Percentiles rank a stretch among this genome's conserved stretches.
These are phyloP conservation scores for Durotheca rogersii DNA, from an alignment of 495 filamentous ascomycete genomes.

Conservation along the genomic window DNA sequence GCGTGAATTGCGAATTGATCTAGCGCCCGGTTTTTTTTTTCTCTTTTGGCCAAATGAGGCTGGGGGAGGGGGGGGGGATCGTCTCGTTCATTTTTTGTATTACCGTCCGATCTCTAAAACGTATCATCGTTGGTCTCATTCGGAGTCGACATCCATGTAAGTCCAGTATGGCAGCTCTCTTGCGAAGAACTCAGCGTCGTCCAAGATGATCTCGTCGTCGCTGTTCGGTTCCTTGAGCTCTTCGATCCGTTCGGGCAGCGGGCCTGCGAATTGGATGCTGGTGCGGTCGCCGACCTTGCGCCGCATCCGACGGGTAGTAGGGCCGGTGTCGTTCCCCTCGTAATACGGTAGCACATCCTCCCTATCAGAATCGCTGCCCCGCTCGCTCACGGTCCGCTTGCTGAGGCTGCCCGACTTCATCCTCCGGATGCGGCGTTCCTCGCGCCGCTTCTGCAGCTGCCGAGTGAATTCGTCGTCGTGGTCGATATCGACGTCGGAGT, in stretches of 20 bases:
- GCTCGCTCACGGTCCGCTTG: slow-evolving; percentile 55
- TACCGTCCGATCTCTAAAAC: slow-evolving; percentile 19
- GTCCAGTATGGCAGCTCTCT: slow-evolving; percentile 52
- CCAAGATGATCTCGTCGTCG: slow-evolving; percentile 49
- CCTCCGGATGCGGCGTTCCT: slow-evolving; percentile 44
- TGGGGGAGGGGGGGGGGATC: too few relatives aligned
- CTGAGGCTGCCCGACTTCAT: slow-evolving; percentile 55
- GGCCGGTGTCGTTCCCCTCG: slow-evolving; percentile 44
- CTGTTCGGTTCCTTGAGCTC: slow-evolving; percentile 54
- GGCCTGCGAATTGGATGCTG: slow-evolving; percentile 52
- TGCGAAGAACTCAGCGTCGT: slow-evolving; percentile 43
- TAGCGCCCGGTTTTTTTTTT: slow-evolving; percentile 2
- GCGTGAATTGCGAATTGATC: slow-evolving; percentile 1
- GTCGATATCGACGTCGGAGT: slow-evolving; percentile 44
- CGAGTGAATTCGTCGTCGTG: slow-evolving; percentile 42
- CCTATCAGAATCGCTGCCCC: slow-evolving; percentile 54
- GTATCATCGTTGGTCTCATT: slow-evolving; percentile 32
- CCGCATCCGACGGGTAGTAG: slow-evolving; percentile 49
- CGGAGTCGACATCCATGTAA: slow-evolving; percentile 51
- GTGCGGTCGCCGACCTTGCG: slow-evolving; percentile 49
- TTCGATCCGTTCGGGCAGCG: slow-evolving; percentile 51
- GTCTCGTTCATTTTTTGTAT: too few relatives aligned
- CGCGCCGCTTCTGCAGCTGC: slow-evolving; percentile 35
- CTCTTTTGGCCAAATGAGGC: too few relatives aligned
- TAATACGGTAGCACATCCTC: slow-evolving; percentile 51